Evolutionary conservation across 495 filamentous ascomycete species (phyloP).

Genomic region (Lophiostoma macrostomum): DNA sequence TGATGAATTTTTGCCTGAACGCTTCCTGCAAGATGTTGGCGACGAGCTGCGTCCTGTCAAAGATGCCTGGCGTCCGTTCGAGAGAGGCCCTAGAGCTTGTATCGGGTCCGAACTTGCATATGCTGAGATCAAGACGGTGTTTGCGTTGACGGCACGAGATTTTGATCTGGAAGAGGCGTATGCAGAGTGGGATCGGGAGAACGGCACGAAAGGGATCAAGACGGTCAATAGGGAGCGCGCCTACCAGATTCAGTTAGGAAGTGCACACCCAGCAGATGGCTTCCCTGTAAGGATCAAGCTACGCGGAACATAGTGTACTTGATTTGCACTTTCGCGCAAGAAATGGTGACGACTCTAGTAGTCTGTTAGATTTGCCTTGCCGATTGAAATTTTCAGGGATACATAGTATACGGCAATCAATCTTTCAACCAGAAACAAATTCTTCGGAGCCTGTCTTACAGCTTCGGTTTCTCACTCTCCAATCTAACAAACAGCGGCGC

Average conservation of each 20-base stretch:
- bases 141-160: constrained; percentile 45
- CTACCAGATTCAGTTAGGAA: constrained; percentile 30
- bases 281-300: too few species aligned
- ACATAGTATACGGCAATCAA: too few species aligned
- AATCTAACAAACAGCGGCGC: constrained; percentile 34
- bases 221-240: constrained; percentile 37
- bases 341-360: too few species aligned
- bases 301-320: too few species aligned
- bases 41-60: constrained; percentile 42
- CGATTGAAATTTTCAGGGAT: too few species aligned
- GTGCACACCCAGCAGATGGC: constrained; percentile 21
- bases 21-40: constrained; percentile 10
- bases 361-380: too few species aligned
- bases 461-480: constrained; percentile 18
- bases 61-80: constrained; percentile 6
- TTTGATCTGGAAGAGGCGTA: constrained; percentile 50
- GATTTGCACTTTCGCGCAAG: too few species aligned
- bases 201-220: constrained; percentile 22
- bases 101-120: constrained; percentile 46
- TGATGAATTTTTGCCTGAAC: neutral
- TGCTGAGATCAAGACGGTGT: constrained; percentile 49
- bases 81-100: constrained; percentile 39
- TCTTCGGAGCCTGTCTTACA: too few species aligned
- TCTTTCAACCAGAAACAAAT: too few species aligned
- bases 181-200: constrained; percentile 42